A percentile compares a stretch with the other conserved stretches of the same genome.
These are phyloP conservation scores for Talaromyces funiculosus DNA, from an alignment of 2,329 filamentous ascomycete genomes.

Conservation along the genomic window DNA sequence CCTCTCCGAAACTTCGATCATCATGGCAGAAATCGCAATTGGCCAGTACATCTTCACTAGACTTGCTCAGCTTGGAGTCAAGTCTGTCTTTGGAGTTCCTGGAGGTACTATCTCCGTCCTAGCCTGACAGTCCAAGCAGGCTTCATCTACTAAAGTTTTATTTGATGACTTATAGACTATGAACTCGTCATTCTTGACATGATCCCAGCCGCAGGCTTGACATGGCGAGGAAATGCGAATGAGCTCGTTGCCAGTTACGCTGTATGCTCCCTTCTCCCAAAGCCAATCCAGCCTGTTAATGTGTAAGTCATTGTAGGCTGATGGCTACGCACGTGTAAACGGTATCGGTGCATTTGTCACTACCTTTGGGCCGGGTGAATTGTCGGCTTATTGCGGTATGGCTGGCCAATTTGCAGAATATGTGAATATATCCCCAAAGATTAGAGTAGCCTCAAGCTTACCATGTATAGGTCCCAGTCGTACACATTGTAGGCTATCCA, in stretches of 20 bases:
- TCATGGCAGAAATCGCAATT: constrained; percentile 9
- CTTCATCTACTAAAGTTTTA: not conserved
- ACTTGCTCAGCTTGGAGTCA: constrained; percentile 8
- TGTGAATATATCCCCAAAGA: too few species aligned
- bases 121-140: too few species aligned
- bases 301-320: not conserved
- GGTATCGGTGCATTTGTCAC: constrained; percentile 18
- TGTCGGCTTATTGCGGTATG: constrained; percentile 18
- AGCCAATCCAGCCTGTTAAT: not conserved
- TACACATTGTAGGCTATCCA: constrained; percentile 21
- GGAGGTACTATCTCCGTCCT: not conserved
- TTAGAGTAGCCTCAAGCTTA: not conserved
- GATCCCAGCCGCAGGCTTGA: constrained; percentile 15
- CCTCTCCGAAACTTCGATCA: not conserved
- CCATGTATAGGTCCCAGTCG: constrained; percentile 13
- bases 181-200: constrained; percentile 17
- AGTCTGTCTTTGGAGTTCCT: constrained; percentile 10
- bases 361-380: constrained; percentile 19
- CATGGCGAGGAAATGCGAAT: constrained; percentile 19
- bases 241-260: constrained; percentile 19
- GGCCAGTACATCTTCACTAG: constrained; percentile 10
- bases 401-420: constrained; percentile 18
- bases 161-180: constrained; percentile 8
- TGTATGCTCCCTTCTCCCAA: constrained; percentile 7
- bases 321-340: constrained; percentile 16